A percentile compares a stretch with the other conserved stretches of the same genome.
Evolutionary conservation across 768 basidiomycete genomes (phyloP).

Genomic region (Russula compacta): DNA sequence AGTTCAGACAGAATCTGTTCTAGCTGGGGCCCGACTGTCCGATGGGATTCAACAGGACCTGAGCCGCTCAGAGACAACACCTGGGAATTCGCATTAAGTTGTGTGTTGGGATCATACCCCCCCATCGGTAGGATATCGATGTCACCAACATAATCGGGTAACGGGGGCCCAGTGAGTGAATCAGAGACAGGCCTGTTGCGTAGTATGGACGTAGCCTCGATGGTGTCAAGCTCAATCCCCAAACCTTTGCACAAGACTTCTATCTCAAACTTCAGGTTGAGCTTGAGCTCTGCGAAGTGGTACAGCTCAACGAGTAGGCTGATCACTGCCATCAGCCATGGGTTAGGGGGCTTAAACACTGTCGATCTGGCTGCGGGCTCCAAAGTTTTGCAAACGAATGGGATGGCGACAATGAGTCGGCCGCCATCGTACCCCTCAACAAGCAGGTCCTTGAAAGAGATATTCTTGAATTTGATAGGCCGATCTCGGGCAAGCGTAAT

Average conservation of each 20-base stretch:
- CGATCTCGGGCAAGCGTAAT: slow-evolving; percentile 88
- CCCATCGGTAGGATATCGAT: slow-evolving; percentile 74
- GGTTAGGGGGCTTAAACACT: slow-evolving; percentile 94
- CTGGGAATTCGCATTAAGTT: slow-evolving; percentile 46
- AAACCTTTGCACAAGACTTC: slow-evolving; percentile 92
- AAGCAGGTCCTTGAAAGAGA: slow-evolving; percentile 96
- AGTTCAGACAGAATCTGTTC: slow-evolving; percentile 71
- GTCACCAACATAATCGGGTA: slow-evolving; percentile 74
- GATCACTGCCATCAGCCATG: slow-evolving; percentile 96
- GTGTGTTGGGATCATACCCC: slow-evolving; percentile 48
- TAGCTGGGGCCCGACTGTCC: slow-evolving; percentile 65
- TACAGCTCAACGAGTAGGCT: slow-evolving; percentile 92
- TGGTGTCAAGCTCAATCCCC: slow-evolving; percentile 73
- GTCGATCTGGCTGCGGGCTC: slow-evolving; percentile 83
- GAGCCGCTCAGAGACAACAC: slow-evolving; percentile 52
- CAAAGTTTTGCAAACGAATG: slow-evolving; percentile 96
- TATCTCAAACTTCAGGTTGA: slow-evolving; percentile 98
- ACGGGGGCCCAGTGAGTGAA: slow-evolving; percentile 45
- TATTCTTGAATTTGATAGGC: slow-evolving; percentile 86
- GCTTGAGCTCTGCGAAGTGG: slow-evolving; percentile 89
- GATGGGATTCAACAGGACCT: slow-evolving; percentile 54
- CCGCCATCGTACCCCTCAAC: slow-evolving; percentile 92
- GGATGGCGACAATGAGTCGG: slow-evolving; percentile 86
- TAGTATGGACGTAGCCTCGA: slow-evolving; percentile 78
- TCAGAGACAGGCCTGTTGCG: slow-evolving; percentile 64